These are phyloP conservation scores for Ajuga reptans DNA, from an alignment of 305 asterid species.

Conservation along the genomic window DNA sequence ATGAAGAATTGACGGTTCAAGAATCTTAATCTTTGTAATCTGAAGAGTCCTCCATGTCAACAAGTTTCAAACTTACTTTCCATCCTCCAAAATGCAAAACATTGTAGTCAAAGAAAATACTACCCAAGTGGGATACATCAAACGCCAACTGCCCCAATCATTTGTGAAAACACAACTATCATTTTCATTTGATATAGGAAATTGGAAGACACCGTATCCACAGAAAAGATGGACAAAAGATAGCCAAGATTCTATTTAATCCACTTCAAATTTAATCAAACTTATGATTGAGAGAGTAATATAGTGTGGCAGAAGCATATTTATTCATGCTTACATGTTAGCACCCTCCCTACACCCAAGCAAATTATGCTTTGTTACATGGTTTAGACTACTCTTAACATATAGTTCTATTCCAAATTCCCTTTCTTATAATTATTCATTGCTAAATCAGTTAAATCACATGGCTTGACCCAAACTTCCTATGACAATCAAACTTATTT, in stretches of 20 bases:
- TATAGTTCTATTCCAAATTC: background rate
- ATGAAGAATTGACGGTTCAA: background rate
- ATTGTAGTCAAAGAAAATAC: background rate
- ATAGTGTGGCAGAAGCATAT: background rate
- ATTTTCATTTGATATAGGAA: background rate
- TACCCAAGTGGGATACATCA: background rate
- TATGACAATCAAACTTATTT: background rate
- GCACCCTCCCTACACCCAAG: background rate
- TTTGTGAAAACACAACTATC: background rate
- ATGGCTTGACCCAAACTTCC: background rate
- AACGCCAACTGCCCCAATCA: background rate
- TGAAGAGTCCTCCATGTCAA: background rate
- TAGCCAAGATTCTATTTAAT: background rate
- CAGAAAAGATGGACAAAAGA: background rate
- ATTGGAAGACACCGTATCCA: background rate
- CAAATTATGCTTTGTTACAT: background rate
- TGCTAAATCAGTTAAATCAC: background rate
- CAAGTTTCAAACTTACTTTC: background rate
- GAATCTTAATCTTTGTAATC: background rate
- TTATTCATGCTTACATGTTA: background rate
- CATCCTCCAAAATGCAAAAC: no score
- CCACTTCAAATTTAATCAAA: background rate
- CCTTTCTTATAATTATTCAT: background rate
- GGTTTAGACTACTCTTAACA: background rate
- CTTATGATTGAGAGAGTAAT: background rate